These are phyloP conservation scores for Fraxinus latifolia DNA, from an alignment of 305 asterid genomes.

Conservation along the genomic window DNA sequence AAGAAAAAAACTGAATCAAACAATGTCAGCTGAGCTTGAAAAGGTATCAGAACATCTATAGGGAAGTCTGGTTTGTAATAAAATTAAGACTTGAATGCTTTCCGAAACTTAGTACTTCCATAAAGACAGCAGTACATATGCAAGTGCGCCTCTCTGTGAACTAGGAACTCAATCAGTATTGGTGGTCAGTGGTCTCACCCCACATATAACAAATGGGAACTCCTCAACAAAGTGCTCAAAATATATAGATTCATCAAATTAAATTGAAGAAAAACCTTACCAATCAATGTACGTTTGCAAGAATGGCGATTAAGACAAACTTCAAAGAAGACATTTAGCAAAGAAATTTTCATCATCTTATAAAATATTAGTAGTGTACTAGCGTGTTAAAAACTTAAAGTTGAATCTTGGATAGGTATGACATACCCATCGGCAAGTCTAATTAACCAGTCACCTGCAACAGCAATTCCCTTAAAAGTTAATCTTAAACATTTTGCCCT, in stretches of 20 bases:
- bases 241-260: background rate
- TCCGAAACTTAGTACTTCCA: background rate
- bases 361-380: background rate
- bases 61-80: background rate
- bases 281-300: background rate
- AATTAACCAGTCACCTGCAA: background rate
- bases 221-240: background rate
- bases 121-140: background rate
- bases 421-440: background rate
- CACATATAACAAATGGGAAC: background rate
- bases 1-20: background rate
- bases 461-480: background rate
- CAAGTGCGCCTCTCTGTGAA: background rate
- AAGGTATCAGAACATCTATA: background rate
- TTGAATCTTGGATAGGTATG: background rate
- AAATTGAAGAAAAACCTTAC: background rate
- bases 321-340: background rate
- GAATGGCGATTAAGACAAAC: background rate
- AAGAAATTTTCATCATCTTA: background rate
- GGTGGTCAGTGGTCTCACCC: background rate
- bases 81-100: background rate
- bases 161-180: background rate
- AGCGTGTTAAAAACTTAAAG: background rate
- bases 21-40: slow-evolving; percentile 11
- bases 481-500: background rate